Evolutionary conservation across 345 rosid species (phyloP).

Genomic region (Crucihimalaya himalaica): DNA sequence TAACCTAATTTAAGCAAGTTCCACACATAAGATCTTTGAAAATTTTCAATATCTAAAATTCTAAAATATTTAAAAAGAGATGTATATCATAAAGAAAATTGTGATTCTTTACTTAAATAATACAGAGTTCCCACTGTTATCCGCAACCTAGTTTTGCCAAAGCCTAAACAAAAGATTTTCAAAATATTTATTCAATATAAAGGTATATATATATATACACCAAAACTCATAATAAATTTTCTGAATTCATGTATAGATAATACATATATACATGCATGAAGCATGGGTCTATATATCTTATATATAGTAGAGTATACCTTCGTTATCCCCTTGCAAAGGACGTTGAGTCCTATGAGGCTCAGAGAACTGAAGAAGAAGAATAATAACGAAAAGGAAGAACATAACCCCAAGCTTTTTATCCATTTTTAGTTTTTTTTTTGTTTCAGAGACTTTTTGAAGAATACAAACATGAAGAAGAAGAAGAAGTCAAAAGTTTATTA

Average conservation of each 20-base stretch:
- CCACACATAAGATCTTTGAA: not conserved
- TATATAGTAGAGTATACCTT: slow-evolving; percentile 22
- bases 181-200: not conserved
- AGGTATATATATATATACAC: not conserved
- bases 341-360: slow-evolving; percentile 22
- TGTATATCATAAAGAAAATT: not conserved
- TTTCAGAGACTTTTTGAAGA: slow-evolving; percentile 19
- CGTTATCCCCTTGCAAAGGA: slow-evolving; percentile 20
- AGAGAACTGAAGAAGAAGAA: slow-evolving; percentile 23
- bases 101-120: not conserved
- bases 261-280: slow-evolving; percentile 18
- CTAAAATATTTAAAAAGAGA: not conserved
- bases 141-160: not conserved
- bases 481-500: slow-evolving; percentile 26
- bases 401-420: slow-evolving; percentile 18
- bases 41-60: not conserved
- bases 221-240: not conserved
- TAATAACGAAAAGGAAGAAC: slow-evolving; percentile 15
- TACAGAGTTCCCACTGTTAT: not conserved
- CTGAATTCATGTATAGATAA: not conserved
- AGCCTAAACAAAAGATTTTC: not conserved
- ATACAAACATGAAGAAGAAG: slow-evolving; percentile 13
- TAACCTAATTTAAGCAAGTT: not conserved
- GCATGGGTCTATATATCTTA: not conserved
- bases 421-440: slow-evolving; percentile 6